Base-by-base conservation (phyloP, 768 basidiomycete genomes). In the Astraeus odoratus region DNA sequence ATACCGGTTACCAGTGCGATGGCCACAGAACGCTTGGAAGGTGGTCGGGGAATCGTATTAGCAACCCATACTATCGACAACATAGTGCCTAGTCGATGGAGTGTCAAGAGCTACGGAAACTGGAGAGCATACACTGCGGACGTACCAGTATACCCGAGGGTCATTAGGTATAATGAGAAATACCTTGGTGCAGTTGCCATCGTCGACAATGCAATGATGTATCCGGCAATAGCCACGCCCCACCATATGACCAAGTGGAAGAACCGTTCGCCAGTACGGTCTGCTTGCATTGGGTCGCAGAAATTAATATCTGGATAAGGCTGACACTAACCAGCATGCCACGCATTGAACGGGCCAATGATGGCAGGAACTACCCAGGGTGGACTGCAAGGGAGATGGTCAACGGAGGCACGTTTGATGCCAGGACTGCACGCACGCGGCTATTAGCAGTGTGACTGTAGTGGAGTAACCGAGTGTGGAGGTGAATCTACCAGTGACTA, bases 101-200 rank as follows among this genome's bases (percentile, higher is more conserved):
- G 19, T n/a, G 29, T 9, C 40, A 13, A 19, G 23, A 16, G 42
- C 12, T 41, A 27, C 3, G 6, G n/a, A n/a, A n/a, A n/a, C n/a
- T 3, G 9, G 34, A 10, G 19, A 19, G 37, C 13, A 10, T 9
- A 7, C n/a, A n/a, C n/a, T n/a, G n/a, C n/a, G 8, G 20, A 41
- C 12, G 9, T 4, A 65, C 73, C 73, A 5, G 61, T 61, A 49
- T 75, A 76, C 39, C 81, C 80, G 42, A 63, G 59, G 0, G 81
- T 72, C 79, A 84, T 81, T 24, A 83, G 64, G 61, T 81, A 83
- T 58, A 83, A 60, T 1, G 77, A 71, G 23, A 83, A 66, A 50
- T 83, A 83, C 42, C 81, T 73, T 1, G 69, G 78, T 0, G 61
- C 71, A n/a, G 69, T 69, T 3, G 61, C 64, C 63, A 70, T 69